Conservation (phyloP, 495 filamentous ascomycete species). For the Aspergillus olivimuriae region DNA sequence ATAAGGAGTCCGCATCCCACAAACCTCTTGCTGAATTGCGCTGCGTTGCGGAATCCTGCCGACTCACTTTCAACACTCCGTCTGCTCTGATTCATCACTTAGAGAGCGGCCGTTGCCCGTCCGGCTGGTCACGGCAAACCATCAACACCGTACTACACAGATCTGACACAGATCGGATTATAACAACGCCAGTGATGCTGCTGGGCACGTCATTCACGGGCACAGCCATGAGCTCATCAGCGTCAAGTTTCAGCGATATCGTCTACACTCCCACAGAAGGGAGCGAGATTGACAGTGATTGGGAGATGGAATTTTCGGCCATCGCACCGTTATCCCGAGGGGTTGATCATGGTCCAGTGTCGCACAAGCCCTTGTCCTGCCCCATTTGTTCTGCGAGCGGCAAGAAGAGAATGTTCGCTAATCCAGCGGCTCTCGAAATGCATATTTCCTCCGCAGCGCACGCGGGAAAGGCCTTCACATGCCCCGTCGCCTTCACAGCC, state of each 20-base stretch:
- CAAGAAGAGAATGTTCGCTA: not conserved
- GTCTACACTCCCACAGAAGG: no score
- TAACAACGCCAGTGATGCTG: not conserved
- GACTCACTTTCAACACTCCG: not conserved
- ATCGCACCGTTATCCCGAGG: no score
- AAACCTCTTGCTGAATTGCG: not conserved
- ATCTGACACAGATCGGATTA: not conserved
- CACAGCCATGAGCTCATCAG: not conserved
- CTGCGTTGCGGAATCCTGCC: not conserved
- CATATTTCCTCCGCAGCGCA: not conserved
- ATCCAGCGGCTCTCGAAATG: not conserved
- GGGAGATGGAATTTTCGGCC: no score
- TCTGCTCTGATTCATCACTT: not conserved
- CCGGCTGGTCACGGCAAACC: not conserved
- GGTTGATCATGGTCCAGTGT: no score
- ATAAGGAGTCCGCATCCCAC: not conserved
- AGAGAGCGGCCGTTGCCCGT: not conserved
- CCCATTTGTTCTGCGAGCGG: not conserved
- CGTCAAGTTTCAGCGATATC: no score
- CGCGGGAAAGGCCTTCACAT: not conserved
- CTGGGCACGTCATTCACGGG: not conserved
- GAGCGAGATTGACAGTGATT: no score
- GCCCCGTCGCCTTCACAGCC: not conserved
- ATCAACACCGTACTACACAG: not conserved
- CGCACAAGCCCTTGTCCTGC: not conserved